Evolutionary conservation across 495 filamentous ascomycete genomes (phyloP).

Genomic region (Pseudevernia furfuracea): DNA sequence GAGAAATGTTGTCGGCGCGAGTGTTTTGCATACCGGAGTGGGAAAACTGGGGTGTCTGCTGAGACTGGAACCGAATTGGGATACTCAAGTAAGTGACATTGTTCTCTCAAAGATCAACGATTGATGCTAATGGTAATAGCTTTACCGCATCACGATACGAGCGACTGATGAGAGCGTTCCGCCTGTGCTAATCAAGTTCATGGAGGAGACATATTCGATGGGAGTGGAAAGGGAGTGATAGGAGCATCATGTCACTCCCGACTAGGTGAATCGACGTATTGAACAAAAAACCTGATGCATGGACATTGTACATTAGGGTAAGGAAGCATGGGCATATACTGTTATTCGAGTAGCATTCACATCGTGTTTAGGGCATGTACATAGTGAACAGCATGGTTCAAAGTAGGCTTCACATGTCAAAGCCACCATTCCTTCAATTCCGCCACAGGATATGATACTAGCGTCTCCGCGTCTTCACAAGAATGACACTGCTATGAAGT

Average conservation of each 20-base stretch:
- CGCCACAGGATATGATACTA: not conserved
- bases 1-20: constrained; percentile 90
- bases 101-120: not conserved
- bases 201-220: constrained; percentile 71
- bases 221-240: constrained; percentile 33
- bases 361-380: not conserved
- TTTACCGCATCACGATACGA: constrained; percentile 88
- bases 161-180: constrained; percentile 89
- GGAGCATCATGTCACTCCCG: not conserved
- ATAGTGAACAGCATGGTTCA: not conserved
- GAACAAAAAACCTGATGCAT: not conserved
- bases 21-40: constrained; percentile 74
- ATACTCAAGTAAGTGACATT: constrained; percentile 59
- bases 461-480: not conserved
- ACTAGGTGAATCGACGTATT: not conserved
- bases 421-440: not conserved
- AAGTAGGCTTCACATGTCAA: not conserved
- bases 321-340: not conserved
- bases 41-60: constrained; percentile 93
- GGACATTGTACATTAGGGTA: not conserved
- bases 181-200: constrained; percentile 67
- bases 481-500: not conserved
- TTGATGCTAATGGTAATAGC: constrained; percentile 43
- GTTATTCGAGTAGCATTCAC: not conserved
- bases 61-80: constrained; percentile 89